A percentile compares a stretch with the other conserved stretches of the same genome.
phyloP scores from a whole-genome alignment of 192 early-diverging fungal species.

The Dispira parvispora region DNA sequence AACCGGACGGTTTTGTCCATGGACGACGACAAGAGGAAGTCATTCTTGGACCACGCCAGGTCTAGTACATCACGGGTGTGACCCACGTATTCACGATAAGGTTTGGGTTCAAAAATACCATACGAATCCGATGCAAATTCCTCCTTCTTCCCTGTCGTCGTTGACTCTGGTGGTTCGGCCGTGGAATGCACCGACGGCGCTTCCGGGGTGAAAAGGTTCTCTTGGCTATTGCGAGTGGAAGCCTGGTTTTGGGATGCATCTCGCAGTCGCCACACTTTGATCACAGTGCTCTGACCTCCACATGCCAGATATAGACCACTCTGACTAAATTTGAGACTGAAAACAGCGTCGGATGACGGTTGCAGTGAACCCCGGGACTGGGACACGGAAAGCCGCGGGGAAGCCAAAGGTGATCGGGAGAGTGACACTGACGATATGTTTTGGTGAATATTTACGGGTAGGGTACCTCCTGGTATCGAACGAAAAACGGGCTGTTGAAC shows the following conservation, averaged over 20 bases:
- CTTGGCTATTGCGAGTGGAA: constrained; percentile 5
- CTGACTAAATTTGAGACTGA: constrained; percentile 62
- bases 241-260: constrained; percentile 14
- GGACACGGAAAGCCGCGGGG: not conserved
- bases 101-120: constrained; percentile 40
- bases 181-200: constrained; percentile 11
- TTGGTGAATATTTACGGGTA: not conserved
- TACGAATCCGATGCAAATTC: not conserved
- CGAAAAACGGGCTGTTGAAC: not conserved
- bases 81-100: constrained; percentile 53
- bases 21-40: constrained; percentile 64
- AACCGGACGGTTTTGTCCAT: constrained; percentile 72
- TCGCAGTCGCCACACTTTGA: constrained; percentile 46
- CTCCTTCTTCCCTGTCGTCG: constrained; percentile 4
- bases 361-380: not conserved
- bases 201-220: constrained; percentile 12
- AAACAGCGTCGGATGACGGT: constrained; percentile 31
- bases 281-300: constrained; percentile 55
- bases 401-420: not conserved
- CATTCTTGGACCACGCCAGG: constrained; percentile 55
- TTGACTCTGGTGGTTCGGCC: constrained; percentile 4
- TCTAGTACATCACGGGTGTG: constrained; percentile 58
- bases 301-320: constrained; percentile 63
- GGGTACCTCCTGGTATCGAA: not conserved
- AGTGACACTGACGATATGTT: constrained; percentile 2